Evolutionary conservation across 2,329 filamentous ascomycete species (phyloP), one percentile per base, ranked within the genome.

Genomic region (Beauveria bassiana): DNA sequence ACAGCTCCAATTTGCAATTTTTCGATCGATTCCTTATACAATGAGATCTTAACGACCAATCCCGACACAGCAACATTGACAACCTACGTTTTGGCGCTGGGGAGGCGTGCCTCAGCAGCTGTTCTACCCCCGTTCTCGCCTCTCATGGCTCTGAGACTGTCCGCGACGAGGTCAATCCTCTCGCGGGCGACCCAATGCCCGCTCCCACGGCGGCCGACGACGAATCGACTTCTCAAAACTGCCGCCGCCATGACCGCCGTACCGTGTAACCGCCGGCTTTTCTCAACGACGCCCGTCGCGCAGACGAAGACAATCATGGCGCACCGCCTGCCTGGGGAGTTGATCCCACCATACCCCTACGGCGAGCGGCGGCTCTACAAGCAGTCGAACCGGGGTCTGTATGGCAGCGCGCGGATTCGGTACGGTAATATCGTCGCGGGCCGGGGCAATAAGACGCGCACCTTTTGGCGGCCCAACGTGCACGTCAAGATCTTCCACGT

Each of bases 361-460:
- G 89, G 89, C 54, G 81, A 83, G 59, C 83, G 87, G 61, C 78
- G 73, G 65, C 77, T 86, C 66, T 95, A 90, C 81, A 93, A 93
- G 77, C 90, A 95, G 75, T 86, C 87, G 67, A 90, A 92, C 78
- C 80, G 78, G 62, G 88, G 88, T 51, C 85, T 92, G 9, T 91
- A 90, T 77, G 90, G 87, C 67, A 76, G 76, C 46, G 79, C 85
- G 65, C 85, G 85, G 69, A 88, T 93, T 71, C 89, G 86, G 56
- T 91, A 89, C 74, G 90, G 90, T 72, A 92, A 93, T 82, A 88
- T 84, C 67, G 86, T 93, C 56, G 85, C 92, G 42, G 86, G 82
- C 67, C 81, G 86, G 68, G 82, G 87, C 70, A 82, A 86, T 71
- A 93, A 91, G 77, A 86, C 86, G 57, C 83, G 90, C 62, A 77